A percentile compares a stretch with the other conserved stretches of the same genome.
Conservation (phyloP, 192 early-diverging fungal genomes). For the Coemansia sp. region DNA sequence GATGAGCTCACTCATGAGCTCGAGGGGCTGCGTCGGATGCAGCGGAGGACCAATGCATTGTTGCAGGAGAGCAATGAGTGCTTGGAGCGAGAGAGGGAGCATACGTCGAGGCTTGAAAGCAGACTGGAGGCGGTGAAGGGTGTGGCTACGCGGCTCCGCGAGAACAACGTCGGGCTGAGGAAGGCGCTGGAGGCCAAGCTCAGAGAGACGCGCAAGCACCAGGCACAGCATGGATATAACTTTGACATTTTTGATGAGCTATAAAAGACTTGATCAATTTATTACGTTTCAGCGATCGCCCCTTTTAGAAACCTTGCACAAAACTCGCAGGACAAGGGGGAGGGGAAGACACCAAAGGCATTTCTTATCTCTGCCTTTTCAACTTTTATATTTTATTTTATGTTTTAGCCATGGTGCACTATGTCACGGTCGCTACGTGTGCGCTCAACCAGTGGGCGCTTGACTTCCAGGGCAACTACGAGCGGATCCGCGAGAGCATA, state of each 20-base stretch:
- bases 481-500: conserved; percentile 84
- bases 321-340: no score
- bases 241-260: background rate
- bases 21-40: background rate
- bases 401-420: conserved; percentile 33
- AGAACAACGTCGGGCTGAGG: background rate
- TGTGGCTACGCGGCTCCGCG: background rate
- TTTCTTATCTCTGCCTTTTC: background rate
- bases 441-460: conserved; percentile 93
- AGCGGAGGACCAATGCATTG: background rate
- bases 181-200: background rate
- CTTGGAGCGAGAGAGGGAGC: background rate
- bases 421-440: conserved; percentile 77
- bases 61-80: background rate
- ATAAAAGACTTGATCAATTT: background rate
- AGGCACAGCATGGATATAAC: background rate
- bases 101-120: background rate
- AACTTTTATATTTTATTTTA: background rate
- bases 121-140: background rate
- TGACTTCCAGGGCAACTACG: conserved; percentile 92
- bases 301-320: no score
- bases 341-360: no score
- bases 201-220: background rate
- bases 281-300: background rate
- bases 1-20: background rate